These are phyloP conservation scores for Colletotrichum sp. DNA, from an alignment of 2,329 filamentous ascomycete genomes.

Conservation along the genomic window DNA sequence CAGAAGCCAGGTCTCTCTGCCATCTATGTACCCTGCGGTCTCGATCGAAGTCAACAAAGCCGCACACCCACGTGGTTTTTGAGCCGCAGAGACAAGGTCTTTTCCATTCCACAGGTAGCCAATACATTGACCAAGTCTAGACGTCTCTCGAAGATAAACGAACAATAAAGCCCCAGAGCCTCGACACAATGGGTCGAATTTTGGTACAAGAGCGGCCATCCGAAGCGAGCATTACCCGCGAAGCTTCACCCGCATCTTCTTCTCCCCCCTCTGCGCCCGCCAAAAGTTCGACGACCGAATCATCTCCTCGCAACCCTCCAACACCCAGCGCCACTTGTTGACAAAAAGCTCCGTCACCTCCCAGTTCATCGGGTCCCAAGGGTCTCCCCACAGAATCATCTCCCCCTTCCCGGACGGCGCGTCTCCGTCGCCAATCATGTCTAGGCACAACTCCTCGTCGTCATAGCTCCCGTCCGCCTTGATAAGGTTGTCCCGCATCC, in stretches of 20 bases:
- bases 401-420: slow-evolving; percentile 26
- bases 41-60: neutral
- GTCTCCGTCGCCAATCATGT: neutral
- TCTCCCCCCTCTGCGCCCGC: slow-evolving; percentile 23
- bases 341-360: slow-evolving; percentile 50
- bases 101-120: neutral
- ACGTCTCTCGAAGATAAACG: neutral
- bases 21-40: neutral
- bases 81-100: neutral
- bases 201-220: neutral
- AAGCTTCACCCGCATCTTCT: neutral
- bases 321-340: slow-evolving; percentile 46
- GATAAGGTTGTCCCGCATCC: slow-evolving; percentile 37
- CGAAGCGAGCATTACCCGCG: neutral
- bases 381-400: slow-evolving; percentile 54
- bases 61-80: neutral
- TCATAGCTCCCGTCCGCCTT: slow-evolving; percentile 11
- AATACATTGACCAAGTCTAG: neutral
- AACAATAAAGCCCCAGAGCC: too few species aligned
- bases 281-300: slow-evolving; percentile 41
- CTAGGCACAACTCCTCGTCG: slow-evolving; percentile 22
- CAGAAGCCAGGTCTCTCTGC: neutral
- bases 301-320: slow-evolving; percentile 41
- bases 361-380: slow-evolving; percentile 49
- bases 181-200: neutral